These are phyloP conservation scores for Parmelia sp. DNA, from an alignment of 495 filamentous ascomycete species.

Conservation along the genomic window DNA sequence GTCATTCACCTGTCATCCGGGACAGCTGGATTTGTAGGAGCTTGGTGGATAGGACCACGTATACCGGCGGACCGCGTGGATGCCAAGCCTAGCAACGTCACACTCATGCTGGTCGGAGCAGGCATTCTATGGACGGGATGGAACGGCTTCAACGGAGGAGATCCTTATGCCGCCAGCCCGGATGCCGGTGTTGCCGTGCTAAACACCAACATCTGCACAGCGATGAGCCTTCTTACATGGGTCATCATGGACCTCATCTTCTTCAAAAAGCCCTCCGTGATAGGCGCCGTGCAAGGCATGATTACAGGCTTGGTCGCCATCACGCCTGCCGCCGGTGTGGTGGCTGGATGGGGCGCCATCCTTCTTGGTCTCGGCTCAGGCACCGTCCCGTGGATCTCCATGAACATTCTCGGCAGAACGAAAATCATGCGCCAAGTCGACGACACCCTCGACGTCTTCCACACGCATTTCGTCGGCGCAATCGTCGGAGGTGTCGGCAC, in stretches of 20 bases:
- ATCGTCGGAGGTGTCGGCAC: slow-evolving; percentile 46
- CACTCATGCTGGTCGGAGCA: slow-evolving; percentile 46
- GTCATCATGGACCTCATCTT: slow-evolving; percentile 42
- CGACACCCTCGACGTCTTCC: slow-evolving; percentile 48
- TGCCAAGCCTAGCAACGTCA: slow-evolving; percentile 47
- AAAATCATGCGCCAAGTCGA: slow-evolving; percentile 43
- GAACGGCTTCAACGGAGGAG: slow-evolving; percentile 56
- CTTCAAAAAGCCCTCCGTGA: slow-evolving; percentile 46
- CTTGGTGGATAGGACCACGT: slow-evolving; percentile 50
- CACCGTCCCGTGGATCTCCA: slow-evolving; percentile 47
- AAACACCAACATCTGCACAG: slow-evolving; percentile 51
- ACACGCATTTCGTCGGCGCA: slow-evolving; percentile 49
- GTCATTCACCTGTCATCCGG: slow-evolving; percentile 53
- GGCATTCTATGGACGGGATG: slow-evolving; percentile 53
- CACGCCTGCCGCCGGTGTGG: slow-evolving; percentile 50
- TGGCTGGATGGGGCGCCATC: slow-evolving; percentile 52
- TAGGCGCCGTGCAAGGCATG: slow-evolving; percentile 49
- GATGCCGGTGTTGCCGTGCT: slow-evolving; percentile 52
- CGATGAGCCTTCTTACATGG: slow-evolving; percentile 46
- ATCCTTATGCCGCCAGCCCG: slow-evolving; percentile 49
- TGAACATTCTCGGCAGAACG: slow-evolving; percentile 47
- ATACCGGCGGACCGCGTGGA: slow-evolving; percentile 44
- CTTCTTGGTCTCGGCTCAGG: slow-evolving; percentile 45
- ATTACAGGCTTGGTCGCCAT: slow-evolving; percentile 52
- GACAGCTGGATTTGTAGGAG: slow-evolving; percentile 49